phyloP scores from a whole-genome alignment of 192 early-diverging fungal species.

The Backusella circina region DNA sequence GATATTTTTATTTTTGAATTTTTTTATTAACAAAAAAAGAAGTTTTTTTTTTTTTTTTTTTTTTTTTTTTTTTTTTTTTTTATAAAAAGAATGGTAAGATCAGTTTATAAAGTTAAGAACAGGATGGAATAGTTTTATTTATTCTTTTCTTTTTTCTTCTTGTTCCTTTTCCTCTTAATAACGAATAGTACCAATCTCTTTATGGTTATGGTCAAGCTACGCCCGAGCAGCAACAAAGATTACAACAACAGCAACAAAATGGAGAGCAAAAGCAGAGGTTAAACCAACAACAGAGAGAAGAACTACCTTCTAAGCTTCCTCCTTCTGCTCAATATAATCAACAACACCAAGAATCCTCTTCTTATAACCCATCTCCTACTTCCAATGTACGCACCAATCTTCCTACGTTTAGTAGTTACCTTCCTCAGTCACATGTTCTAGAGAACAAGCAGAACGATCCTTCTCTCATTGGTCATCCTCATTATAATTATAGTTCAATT shows the following conservation, averaged over 20 bases:
- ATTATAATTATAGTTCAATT: conserved; percentile 12
- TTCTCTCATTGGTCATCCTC: neutral
- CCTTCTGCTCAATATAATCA: neutral
- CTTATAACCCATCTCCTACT: neutral
- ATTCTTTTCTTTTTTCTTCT: neutral
- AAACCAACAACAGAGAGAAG: neutral
- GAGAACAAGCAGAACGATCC: neutral
- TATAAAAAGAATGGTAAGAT: neutral
- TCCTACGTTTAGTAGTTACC: neutral
- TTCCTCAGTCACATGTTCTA: neutral
- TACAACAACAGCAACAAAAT: neutral
- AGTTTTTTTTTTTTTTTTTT: conserved; percentile 1
- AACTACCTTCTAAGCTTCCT: neutral
- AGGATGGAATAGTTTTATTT: neutral
- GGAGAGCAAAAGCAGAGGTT: neutral
- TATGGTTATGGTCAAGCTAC: conserved; percentile 2
- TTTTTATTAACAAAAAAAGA: neutral
- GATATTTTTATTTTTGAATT: neutral
- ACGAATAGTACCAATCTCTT: conserved; percentile 4
- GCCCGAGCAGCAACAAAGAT: neutral
- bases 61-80: neutral
- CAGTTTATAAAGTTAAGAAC: too few relatives aligned
- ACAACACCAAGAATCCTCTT: neutral
- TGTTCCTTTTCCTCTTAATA: neutral
- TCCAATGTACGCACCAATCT: neutral